Conservation (phyloP, 108 stramenopile species). For the Nitzschia sp. region DNA sequence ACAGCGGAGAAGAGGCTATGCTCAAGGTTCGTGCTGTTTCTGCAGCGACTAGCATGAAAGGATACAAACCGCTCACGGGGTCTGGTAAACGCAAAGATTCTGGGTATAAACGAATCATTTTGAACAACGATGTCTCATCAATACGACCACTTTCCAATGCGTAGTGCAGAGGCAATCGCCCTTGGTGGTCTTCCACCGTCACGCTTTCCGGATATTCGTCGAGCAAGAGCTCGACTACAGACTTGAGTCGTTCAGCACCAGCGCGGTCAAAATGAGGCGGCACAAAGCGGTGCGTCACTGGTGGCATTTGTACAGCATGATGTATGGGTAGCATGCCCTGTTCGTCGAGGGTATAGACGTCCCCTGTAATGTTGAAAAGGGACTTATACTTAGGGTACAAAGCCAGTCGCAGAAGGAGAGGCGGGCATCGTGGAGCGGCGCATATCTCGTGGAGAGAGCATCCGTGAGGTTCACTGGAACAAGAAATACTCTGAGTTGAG, state of each 20-base stretch:
- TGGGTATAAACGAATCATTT: conserved; percentile 21
- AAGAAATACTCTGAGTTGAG: too few species aligned
- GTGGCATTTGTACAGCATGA: conserved; percentile 14
- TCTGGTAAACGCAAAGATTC: conserved; percentile 24
- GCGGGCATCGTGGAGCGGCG: conserved; percentile 28
- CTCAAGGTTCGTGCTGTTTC: background rate
- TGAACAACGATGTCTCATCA: background rate
- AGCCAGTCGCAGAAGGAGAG: conserved; percentile 23
- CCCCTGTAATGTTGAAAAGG: background rate
- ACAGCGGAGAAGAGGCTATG: too few species aligned
- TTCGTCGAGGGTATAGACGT: conserved; percentile 18
- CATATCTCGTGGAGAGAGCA: conserved; percentile 22
- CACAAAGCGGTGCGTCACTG: conserved; percentile 7
- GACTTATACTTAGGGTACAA: conserved; percentile 3
- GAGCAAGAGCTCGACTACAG: conserved; percentile 11
- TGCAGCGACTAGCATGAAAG: conserved; percentile 28
- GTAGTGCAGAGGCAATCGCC: conserved; percentile 36
- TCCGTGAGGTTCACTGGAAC: background rate
- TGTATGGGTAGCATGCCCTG: conserved; percentile 25
- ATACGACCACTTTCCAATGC: conserved; percentile 17
- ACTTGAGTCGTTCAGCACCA: background rate
- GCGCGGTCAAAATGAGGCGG: background rate
- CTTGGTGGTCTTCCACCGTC: conserved; percentile 11
- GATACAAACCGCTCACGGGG: conserved; percentile 30
- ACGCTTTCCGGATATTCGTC: conserved; percentile 10